These are phyloP conservation scores for Teratosphaeria pseudoeucalypti DNA, from an alignment of 2,329 filamentous ascomycete genomes.

Conservation along the genomic window DNA sequence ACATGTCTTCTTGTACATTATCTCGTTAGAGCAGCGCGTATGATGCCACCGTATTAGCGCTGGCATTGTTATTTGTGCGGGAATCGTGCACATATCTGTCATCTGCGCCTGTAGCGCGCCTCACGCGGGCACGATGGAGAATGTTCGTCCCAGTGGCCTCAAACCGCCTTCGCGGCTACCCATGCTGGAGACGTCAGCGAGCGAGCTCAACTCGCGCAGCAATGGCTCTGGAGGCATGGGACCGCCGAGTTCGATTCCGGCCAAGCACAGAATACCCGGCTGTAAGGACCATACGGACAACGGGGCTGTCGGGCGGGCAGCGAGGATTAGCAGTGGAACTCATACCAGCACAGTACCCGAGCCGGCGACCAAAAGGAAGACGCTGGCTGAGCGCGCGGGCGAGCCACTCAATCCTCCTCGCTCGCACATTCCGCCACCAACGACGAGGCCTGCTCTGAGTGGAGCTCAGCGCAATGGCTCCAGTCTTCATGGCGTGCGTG, in stretches of 20 bases:
- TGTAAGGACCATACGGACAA: constrained; percentile 26
- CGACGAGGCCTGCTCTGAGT: constrained; percentile 2
- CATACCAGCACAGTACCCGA: constrained; percentile 28
- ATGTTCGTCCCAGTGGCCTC: constrained; percentile 22
- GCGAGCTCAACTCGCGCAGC: constrained; percentile 40
- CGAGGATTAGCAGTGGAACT: background rate
- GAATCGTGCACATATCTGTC: background rate
- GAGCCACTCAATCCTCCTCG: constrained; percentile 30
- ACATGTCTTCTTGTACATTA: background rate
- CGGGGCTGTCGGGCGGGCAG: background rate
- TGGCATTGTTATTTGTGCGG: background rate
- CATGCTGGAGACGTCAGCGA: constrained; percentile 23
- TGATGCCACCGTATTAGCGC: background rate
- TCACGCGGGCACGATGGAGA: constrained; percentile 14
- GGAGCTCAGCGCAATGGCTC: background rate
- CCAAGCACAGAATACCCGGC: constrained; percentile 44
- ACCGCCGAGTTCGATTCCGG: constrained; percentile 7
- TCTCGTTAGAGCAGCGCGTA: background rate
- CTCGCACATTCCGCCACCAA: constrained; percentile 15
- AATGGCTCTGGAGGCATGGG: constrained; percentile 21
- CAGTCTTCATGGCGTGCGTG: constrained; percentile 33
- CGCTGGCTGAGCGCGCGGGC: constrained; percentile 37
- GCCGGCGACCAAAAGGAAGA: constrained; percentile 41
- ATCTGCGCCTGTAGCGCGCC: background rate
- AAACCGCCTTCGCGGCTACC: constrained; percentile 23